phyloP scores from a whole-genome alignment of 2,329 filamentous ascomycete genomes.

The Blastomyces gilchristii region DNA sequence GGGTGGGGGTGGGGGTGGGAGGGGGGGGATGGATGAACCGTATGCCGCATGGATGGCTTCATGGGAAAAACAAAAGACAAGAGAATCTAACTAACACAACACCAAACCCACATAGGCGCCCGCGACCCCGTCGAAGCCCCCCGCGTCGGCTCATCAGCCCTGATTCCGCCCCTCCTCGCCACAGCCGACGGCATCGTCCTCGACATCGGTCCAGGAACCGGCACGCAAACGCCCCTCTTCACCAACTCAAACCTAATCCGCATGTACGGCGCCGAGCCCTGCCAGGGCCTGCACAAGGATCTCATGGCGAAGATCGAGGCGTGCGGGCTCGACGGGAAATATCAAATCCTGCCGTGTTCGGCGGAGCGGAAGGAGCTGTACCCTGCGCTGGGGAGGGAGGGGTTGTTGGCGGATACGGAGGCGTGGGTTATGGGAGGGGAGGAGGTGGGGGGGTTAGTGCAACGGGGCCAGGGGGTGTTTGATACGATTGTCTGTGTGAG shows the following conservation, averaged over 20 bases:
- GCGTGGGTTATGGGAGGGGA: neutral
- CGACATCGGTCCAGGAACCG: conserved; percentile 45
- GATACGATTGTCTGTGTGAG: conserved; percentile 47
- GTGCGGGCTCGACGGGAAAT: conserved; percentile 38
- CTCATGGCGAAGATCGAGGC: conserved; percentile 34
- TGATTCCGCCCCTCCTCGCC: conserved; percentile 34
- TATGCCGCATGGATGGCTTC: too few relatives aligned
- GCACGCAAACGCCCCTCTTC: conserved; percentile 41
- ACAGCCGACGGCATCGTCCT: conserved; percentile 36
- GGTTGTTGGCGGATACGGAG: conserved; percentile 23
- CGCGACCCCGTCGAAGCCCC: conserved; percentile 7
- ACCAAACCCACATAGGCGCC: conserved; percentile 1
- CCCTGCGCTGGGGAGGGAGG: conserved; percentile 35
- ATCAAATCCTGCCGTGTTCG: conserved; percentile 41
- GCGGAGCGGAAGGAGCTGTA: conserved; percentile 40
- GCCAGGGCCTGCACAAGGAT: conserved; percentile 36
- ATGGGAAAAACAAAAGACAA: too few relatives aligned
- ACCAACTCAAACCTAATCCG: conserved; percentile 32
- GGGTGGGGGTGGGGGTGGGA: too few relatives aligned
- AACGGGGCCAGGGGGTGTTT: conserved; percentile 33
- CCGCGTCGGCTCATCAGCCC: conserved; percentile 25
- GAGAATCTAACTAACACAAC: too few relatives aligned
- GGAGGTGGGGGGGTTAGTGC: conserved; percentile 12
- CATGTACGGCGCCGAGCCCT: conserved; percentile 48
- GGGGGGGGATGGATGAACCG: too few relatives aligned